A percentile compares a stretch with the other conserved stretches of the same genome.
Evolutionary conservation across 2,329 filamentous ascomycete genomes (phyloP).

Genomic region (Huntiella omanensis): DNA sequence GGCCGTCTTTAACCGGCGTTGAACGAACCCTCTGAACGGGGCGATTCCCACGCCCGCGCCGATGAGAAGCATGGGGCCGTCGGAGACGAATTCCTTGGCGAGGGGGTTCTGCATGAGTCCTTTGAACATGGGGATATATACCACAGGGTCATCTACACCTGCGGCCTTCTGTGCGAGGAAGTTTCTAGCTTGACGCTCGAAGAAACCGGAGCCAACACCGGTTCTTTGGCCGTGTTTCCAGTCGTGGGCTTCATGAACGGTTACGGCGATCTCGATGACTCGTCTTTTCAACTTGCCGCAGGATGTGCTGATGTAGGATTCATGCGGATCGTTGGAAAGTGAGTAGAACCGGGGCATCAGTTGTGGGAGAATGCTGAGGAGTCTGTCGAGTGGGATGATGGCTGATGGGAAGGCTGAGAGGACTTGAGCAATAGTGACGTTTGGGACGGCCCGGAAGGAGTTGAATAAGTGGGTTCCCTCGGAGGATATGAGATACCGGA

Average conservation of each 20-base stretch:
- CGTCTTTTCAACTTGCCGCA: constrained; percentile 50
- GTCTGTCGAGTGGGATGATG: constrained; percentile 65
- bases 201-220: constrained; percentile 81
- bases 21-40: constrained; percentile 92
- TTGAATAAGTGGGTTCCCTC: constrained; percentile 89
- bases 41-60: constrained; percentile 93
- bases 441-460: constrained; percentile 75
- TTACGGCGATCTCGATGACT: constrained; percentile 89
- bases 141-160: constrained; percentile 32
- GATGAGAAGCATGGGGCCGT: constrained; percentile 94
- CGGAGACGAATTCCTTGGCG: constrained; percentile 74
- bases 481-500: constrained; percentile 68
- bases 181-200: constrained; percentile 63
- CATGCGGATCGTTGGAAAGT: constrained; percentile 83
- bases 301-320: constrained; percentile 38
- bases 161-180: constrained; percentile 49
- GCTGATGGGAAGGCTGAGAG: constrained; percentile 82
- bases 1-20: constrained; percentile 79
- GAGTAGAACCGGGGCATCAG: constrained; percentile 98
- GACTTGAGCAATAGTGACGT: constrained; percentile 70
- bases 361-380: constrained; percentile 64
- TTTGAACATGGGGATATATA: constrained; percentile 85
- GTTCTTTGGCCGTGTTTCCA: constrained; percentile 57
- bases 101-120: constrained; percentile 95
- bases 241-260: constrained; percentile 70